Percentiles rank a stretch among this genome's conserved stretches.
Evolutionary conservation across 2,329 filamentous ascomycete genomes (phyloP).

Genomic region (Microdochium trichocladiopsis): DNA sequence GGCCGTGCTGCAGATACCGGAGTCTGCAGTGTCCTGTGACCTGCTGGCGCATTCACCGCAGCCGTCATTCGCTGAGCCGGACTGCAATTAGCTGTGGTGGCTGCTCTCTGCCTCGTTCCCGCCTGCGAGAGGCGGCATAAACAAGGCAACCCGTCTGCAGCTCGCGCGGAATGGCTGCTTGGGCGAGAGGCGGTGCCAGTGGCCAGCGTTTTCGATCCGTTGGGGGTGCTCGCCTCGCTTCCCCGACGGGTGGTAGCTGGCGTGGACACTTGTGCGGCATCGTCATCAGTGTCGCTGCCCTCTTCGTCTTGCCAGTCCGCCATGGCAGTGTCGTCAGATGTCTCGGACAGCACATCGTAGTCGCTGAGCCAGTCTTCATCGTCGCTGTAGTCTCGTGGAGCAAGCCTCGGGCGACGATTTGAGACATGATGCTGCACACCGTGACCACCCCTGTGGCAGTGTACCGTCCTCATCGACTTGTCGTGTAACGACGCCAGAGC

Average conservation of each 20-base stretch:
- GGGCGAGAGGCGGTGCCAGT: background rate
- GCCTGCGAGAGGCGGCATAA: too few relatives aligned
- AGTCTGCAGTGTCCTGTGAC: too few relatives aligned
- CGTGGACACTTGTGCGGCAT: background rate
- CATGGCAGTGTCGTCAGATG: constrained; percentile 13
- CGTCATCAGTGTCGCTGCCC: constrained; percentile 8
- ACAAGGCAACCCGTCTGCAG: too few relatives aligned
- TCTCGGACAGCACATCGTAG: constrained; percentile 12
- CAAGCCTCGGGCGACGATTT: constrained; percentile 8
- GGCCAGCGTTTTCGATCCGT: background rate
- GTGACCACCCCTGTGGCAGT: constrained; percentile 15
- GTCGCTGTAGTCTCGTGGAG: constrained; percentile 5
- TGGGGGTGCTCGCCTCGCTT: background rate
- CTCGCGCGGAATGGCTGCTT: too few relatives aligned
- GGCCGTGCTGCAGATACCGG: too few relatives aligned
- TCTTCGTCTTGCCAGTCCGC: constrained; percentile 18
- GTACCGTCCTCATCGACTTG: constrained; percentile 19
- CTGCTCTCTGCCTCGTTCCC: too few relatives aligned
- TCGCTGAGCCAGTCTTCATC: constrained; percentile 4
- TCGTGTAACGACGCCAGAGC: constrained; percentile 17
- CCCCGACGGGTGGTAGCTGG: constrained; percentile 1
- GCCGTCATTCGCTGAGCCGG: too few relatives aligned
- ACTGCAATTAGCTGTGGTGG: too few relatives aligned
- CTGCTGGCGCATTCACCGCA: too few relatives aligned
- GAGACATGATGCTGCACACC: constrained; percentile 13